Base-by-base conservation (phyloP, 192 early-diverging fungal genomes). In the Rhizophagus sp. region DNA sequence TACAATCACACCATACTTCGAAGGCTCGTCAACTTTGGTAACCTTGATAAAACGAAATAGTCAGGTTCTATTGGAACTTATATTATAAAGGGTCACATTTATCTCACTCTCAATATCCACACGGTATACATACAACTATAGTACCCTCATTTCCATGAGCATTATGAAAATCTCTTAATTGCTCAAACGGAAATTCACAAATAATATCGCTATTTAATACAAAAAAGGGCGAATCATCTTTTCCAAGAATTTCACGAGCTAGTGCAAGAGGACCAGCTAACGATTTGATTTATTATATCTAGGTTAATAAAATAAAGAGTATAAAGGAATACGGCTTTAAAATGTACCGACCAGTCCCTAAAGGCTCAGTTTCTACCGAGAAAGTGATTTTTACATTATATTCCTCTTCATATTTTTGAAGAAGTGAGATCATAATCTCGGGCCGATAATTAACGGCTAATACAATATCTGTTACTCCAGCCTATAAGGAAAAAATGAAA, bases 391-490 rank as follows among this genome's bases (percentile, higher is more conserved):
- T 93, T 84, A 99, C 93, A 81, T 91, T 91, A 89, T 90, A 98
- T 81, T 94, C 86, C 57, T 94, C 89, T 87, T 99, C 97, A 86
- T 97, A 96, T 87, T 97, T 93, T 78, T 98, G 90, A 83, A 99
- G 94, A 52, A 95, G 91, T 2, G 92, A 85, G 9, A 95, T 96
- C 98, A 99, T 99, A 79, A 96, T 91, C 83, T 99, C 97, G 47
- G 98, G 97, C 79, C 95, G 95, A 93, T 99, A 99, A 86, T 98
- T 98, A 83, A 99, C 98, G 73, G 98, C 98, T 77, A 99, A 89
- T 8, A 99, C 96, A 66, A 99, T 95, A 86, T 99, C 97, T 39
- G 90, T 96, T 61, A 99, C 98, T 76, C 98, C 98, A 79, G 94
- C 95, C 96, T 98, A 91, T 27, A 63, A 41, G 24, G 62, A 73